Base-by-base conservation (phyloP, 805 yeast genomes). In the Sugiyamaella boreocaroliniensis region DNA sequence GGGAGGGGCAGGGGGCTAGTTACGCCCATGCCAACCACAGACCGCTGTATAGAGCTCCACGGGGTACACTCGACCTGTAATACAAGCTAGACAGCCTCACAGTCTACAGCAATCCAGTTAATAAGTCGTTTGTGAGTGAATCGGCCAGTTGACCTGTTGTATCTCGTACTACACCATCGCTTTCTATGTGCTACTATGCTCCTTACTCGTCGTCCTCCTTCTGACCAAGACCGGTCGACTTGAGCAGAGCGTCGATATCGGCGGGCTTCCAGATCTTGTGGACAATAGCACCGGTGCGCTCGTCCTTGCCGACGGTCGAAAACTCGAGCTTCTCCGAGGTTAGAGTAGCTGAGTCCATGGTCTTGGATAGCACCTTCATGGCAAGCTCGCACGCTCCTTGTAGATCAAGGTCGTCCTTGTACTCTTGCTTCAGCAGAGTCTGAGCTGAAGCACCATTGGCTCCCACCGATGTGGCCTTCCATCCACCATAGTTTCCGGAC, bases 391-490 rank as follows among this genome's bases (percentile, higher is more conserved):
- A 79, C 4, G 97, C 97, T 49, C 84, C 95, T 16, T 64, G 61
- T 20, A 73, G 63, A 46, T 79, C 76, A 57, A 87, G 70, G 53
- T 86, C 93, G 61, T 87, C 92, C 67, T 86, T 89, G 74, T 87
- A 93, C 63, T 93, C 99, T 73, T 90, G 96, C 71, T 93, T 93
- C 66, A 93, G 77, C 58, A 93, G 73, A 0, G 99, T 92, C 73
- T 93, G 99, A 1, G 97, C 97, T 45, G 97, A 90, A 7, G 96
- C 81, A 58, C 89, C 89, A 73, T 93, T 93, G 48, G 97, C 96
- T 43, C 99, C 99, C 55, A 93, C 90, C 61, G 89, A 79, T 34
- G 97, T 92, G 44, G 99, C 99, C 71, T 87, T 89, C 99, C 99
- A 93, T 22, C 99, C 98, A 18, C 95, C 81, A 69, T 90, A 93